Evolutionary conservation across 108 stramenopile genomes (phyloP).

Genomic region (Cyclotella atomus): DNA sequence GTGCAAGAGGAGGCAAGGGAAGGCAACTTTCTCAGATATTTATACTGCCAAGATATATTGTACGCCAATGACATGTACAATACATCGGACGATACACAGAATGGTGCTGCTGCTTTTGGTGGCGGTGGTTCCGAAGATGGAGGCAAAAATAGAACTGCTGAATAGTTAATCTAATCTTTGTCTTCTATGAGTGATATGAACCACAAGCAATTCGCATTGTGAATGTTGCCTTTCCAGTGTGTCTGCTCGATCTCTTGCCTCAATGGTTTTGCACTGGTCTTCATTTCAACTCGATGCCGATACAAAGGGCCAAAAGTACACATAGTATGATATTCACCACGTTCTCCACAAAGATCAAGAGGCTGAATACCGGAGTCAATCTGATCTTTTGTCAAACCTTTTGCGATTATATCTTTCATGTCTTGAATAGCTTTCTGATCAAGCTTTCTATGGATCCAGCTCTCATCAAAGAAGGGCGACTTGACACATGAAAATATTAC

Average conservation of each 20-base stretch:
- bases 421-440: conserved; percentile 36
- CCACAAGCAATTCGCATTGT: conserved; percentile 24
- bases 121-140: neutral
- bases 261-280: neutral
- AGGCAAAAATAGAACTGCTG: neutral
- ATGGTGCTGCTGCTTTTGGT: neutral
- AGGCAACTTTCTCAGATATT: conserved; percentile 83
- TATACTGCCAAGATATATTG: conserved; percentile 64
- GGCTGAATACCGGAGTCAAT: conserved; percentile 28
- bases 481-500: conserved; percentile 55
- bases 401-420: conserved; percentile 34
- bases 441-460: conserved; percentile 45
- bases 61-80: conserved; percentile 34
- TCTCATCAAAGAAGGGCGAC: conserved; percentile 49
- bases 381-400: conserved; percentile 32
- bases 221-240: conserved; percentile 30
- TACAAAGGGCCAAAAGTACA: conserved; percentile 51
- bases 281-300: conserved; percentile 8
- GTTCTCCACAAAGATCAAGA: conserved; percentile 56
- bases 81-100: neutral
- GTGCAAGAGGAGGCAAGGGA: conserved; percentile 77
- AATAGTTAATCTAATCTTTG: neutral
- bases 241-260: neutral
- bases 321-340: conserved; percentile 66
- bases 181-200: conserved; percentile 20